Evolutionary conservation across 2,329 filamentous ascomycete species (phyloP).

Genomic region (Colletotrichum sp.): DNA sequence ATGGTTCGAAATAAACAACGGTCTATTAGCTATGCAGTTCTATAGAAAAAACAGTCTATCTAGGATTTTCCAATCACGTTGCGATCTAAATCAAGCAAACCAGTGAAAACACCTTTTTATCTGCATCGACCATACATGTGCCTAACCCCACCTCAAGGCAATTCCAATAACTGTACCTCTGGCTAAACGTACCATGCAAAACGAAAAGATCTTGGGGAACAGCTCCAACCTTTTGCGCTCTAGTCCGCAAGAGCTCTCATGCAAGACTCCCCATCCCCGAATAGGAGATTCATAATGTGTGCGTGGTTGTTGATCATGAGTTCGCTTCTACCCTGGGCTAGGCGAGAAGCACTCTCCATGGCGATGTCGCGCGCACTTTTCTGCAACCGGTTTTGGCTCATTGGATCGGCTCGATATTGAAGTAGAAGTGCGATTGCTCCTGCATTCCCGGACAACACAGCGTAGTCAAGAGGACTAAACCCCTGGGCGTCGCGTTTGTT

Average conservation of each 20-base stretch:
- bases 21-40: background rate
- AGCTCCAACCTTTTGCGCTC: background rate
- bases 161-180: background rate
- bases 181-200: background rate
- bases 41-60: background rate
- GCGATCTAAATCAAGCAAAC: background rate
- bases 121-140: background rate
- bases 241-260: background rate
- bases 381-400: background rate
- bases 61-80: background rate
- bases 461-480: background rate
- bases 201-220: background rate
- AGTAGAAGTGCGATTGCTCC: background rate
- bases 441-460: background rate
- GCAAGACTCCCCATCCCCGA: background rate
- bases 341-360: background rate
- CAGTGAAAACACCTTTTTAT: background rate
- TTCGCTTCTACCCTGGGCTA: background rate
- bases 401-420: background rate
- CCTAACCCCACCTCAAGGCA: background rate
- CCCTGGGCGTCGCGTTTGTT: background rate
- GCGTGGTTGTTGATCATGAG: background rate
- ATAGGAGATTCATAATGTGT: background rate
- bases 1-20: background rate
- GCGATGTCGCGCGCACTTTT: background rate